Evolutionary conservation across 2,329 filamentous ascomycete species (phyloP).

Genomic region (Mariannaea elegans): DNA sequence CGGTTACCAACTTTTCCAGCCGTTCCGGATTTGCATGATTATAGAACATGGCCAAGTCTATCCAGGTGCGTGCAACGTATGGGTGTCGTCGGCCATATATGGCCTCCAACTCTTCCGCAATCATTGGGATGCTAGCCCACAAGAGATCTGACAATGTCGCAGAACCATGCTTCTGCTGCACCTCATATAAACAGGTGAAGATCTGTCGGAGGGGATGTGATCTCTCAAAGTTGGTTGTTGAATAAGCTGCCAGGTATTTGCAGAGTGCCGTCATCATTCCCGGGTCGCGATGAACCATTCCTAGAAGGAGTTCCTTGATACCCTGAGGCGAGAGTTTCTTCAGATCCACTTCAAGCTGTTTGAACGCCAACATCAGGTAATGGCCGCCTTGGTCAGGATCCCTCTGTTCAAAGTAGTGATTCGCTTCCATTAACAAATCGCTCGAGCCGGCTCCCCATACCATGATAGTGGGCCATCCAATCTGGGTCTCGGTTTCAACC

Average conservation of each 20-base stretch:
- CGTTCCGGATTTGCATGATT: constrained; percentile 48
- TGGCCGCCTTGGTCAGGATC: constrained; percentile 52
- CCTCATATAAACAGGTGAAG: constrained; percentile 54
- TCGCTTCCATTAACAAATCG: constrained; percentile 54
- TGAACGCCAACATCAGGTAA: constrained; percentile 53
- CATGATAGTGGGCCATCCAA: constrained; percentile 53
- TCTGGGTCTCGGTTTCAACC: constrained; percentile 47
- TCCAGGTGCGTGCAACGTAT: constrained; percentile 54
- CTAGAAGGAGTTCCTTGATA: constrained; percentile 53
- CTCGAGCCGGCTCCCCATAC: constrained; percentile 56
- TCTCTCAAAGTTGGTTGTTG: constrained; percentile 54
- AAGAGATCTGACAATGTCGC: constrained; percentile 53
- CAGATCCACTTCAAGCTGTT: constrained; percentile 53
- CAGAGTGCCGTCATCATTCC: constrained; percentile 57
- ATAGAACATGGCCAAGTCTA: constrained; percentile 53
- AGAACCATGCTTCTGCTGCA: constrained; percentile 56
- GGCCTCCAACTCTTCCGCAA: constrained; percentile 55
- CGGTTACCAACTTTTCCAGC: constrained; percentile 48
- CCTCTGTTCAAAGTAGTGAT: constrained; percentile 52
- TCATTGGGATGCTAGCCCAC: constrained; percentile 51
- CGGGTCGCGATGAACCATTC: constrained; percentile 55
- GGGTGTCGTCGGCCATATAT: constrained; percentile 55
- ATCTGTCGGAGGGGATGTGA: constrained; percentile 54
- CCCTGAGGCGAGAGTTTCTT: constrained; percentile 54
- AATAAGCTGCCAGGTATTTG: constrained; percentile 55